A percentile compares a stretch with the other conserved stretches of the same genome.
These are phyloP conservation scores for Fraxinus dipetala DNA, from an alignment of 305 asterid species.

Conservation along the genomic window DNA sequence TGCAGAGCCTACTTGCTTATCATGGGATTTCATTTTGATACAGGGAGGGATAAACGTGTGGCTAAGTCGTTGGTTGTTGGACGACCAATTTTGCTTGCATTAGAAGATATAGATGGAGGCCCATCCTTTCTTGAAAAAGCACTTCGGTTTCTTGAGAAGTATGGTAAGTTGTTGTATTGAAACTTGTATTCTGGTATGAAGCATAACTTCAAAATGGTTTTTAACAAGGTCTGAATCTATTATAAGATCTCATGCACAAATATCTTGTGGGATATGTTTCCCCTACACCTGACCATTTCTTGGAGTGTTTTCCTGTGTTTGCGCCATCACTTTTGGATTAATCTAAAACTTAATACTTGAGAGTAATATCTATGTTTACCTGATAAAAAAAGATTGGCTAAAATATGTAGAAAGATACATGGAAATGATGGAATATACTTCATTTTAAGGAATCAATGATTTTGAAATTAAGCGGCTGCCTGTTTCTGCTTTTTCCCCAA, in stretches of 20 bases:
- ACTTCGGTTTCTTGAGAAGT: conserved; percentile 87
- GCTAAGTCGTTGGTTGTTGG: conserved; percentile 95
- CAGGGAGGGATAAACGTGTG: conserved; percentile 93
- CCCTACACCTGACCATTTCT: conserved; percentile 12
- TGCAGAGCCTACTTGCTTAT: conserved; percentile 6
- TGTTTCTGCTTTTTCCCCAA: too few relatives aligned
- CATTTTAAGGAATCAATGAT: background rate
- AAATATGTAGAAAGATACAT: background rate
- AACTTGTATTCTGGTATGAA: conserved; percentile 10
- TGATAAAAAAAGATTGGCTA: background rate
- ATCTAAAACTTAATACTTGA: background rate
- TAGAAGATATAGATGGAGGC: conserved; percentile 97
- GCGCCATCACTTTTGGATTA: conserved; percentile 5
- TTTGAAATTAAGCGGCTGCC: background rate
- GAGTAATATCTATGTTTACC: background rate
- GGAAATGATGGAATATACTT: background rate
- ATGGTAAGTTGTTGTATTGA: conserved; percentile 52
- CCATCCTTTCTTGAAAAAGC: conserved; percentile 99
- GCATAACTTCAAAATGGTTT: conserved; percentile 9
- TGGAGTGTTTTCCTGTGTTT: conserved; percentile 5
- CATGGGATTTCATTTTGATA: conserved; percentile 26
- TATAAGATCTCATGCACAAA: background rate
- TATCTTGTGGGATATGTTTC: conserved; percentile 11
- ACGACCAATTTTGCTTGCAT: conserved; percentile 94
- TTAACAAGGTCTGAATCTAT: conserved; percentile 16